Conservation (phyloP, 1,284 basidiomycete species). For the Trametes pubescens region DNA sequence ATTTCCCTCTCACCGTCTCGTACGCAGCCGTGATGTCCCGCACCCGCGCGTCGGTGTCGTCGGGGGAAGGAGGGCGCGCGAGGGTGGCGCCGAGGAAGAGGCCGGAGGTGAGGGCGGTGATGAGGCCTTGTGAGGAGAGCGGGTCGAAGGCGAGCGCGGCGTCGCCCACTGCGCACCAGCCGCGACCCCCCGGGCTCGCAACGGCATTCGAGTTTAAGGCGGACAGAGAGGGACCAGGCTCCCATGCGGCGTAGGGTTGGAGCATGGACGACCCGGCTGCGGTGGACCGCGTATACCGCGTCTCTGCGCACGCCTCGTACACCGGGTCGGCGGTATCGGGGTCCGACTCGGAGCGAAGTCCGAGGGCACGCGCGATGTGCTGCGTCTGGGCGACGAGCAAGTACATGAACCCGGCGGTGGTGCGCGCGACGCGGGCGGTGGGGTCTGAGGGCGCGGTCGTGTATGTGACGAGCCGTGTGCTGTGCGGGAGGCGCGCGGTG, state of each 20-base stretch:
- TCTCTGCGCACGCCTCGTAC: constrained; percentile 9
- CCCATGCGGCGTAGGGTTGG: constrained; percentile 32
- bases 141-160: constrained; percentile 50
- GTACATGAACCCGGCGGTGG: constrained; percentile 40
- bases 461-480: constrained; percentile 43
- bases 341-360: not conserved
- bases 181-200: not conserved
- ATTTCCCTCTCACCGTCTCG: constrained; percentile 22
- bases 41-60: not conserved
- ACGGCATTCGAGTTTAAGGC: constrained; percentile 8
- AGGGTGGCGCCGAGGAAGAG: constrained; percentile 35
- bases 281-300: constrained; percentile 38
- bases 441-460: constrained; percentile 43
- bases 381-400: constrained; percentile 37
- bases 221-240: not conserved
- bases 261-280: constrained; percentile 42
- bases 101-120: constrained; percentile 44
- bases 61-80: not conserved
- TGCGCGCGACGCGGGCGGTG: constrained; percentile 40
- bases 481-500: constrained; percentile 41
- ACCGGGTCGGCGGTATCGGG: constrained; percentile 26
- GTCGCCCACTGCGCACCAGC: constrained; percentile 48
- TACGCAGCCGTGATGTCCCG: constrained; percentile 12
- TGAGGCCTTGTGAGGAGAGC: constrained; percentile 49
- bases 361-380: not conserved